A percentile compares a stretch with the other conserved stretches of the same genome.
Evolutionary conservation across 768 basidiomycete genomes (phyloP).

Genomic region (Crepidotus variabilis): DNA sequence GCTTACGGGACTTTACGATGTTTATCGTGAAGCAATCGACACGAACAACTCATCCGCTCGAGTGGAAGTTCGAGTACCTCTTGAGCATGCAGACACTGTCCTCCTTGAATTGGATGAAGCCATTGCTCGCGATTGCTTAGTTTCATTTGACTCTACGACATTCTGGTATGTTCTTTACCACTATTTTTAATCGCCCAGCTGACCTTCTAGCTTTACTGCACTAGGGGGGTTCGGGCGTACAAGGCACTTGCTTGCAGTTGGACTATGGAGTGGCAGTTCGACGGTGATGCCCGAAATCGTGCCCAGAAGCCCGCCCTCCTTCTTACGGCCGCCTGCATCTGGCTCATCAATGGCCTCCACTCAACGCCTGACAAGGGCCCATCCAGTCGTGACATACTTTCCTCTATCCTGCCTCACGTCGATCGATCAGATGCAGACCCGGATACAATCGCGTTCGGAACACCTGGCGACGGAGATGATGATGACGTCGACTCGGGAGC

Average conservation of each 20-base stretch:
- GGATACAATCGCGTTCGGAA: conserved; percentile 12
- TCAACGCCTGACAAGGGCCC: conserved; percentile 20
- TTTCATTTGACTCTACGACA: neutral
- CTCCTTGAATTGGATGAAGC: neutral
- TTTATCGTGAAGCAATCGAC: conserved; percentile 17
- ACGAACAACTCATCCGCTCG: conserved; percentile 20
- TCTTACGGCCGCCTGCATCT: conserved; percentile 17
- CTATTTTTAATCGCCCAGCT: neutral
- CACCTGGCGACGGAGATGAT: neutral
- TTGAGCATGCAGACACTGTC: conserved; percentile 1
- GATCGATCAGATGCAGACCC: conserved; percentile 6
- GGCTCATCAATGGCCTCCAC: conserved; percentile 23
- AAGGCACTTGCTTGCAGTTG: neutral
- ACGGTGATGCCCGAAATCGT: conserved; percentile 4
- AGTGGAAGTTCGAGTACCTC: conserved; percentile 24
- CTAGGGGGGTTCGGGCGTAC: neutral
- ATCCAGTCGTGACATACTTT: conserved; percentile 16
- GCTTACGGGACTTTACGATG: conserved; percentile 11
- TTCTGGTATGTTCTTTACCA: neutral
- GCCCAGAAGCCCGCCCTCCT: conserved; percentile 10
- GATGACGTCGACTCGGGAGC: neutral
- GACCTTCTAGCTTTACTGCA: neutral
- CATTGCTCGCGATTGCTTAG: neutral
- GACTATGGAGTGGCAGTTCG: conserved; percentile 7
- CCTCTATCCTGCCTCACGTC: conserved; percentile 16